Conservation (phyloP, 495 filamentous ascomycete genomes). For the Stereocaulon alpinum region DNA sequence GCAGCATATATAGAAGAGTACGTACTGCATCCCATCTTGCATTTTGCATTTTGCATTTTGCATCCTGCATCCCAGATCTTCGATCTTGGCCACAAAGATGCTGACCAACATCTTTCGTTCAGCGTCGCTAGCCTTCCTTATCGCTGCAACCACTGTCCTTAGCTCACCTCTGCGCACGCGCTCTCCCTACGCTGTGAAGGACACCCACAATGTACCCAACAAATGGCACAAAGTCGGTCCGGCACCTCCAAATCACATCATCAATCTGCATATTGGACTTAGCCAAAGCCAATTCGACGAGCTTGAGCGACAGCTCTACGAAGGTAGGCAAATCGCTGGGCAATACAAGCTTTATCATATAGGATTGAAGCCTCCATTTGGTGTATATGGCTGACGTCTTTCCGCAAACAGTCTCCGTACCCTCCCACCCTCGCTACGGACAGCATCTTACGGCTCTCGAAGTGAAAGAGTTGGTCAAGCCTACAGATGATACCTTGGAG, state of each 20-base stretch:
- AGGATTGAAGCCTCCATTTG: neutral
- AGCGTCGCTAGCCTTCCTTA: constrained; percentile 7
- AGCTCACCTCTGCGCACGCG: constrained; percentile 12
- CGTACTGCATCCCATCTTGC: neutral
- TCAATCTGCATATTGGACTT: constrained; percentile 34
- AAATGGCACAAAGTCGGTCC: constrained; percentile 38
- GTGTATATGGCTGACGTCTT: neutral
- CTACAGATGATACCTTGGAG: constrained; percentile 25
- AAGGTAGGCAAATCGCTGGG: constrained; percentile 24
- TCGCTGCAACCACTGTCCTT: neutral
- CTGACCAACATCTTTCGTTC: constrained; percentile 7
- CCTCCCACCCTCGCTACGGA: constrained; percentile 33
- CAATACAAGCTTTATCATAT: too few relatives aligned
- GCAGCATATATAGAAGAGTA: neutral
- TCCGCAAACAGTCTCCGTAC: constrained; percentile 31
- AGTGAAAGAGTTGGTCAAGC: constrained; percentile 30
- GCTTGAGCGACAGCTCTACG: constrained; percentile 32
- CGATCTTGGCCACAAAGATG: neutral
- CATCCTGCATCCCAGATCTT: neutral
- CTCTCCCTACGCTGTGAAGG: constrained; percentile 40
- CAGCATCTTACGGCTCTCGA: constrained; percentile 31
- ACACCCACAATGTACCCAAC: constrained; percentile 38
- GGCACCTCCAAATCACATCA: constrained; percentile 30
- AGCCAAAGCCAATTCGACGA: constrained; percentile 35
- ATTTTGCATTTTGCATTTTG: too few relatives aligned